Percentiles rank a stretch among this genome's conserved stretches.
phyloP scores from a whole-genome alignment of 164 flowering plant genomes.

The Vitis labrusca region DNA sequence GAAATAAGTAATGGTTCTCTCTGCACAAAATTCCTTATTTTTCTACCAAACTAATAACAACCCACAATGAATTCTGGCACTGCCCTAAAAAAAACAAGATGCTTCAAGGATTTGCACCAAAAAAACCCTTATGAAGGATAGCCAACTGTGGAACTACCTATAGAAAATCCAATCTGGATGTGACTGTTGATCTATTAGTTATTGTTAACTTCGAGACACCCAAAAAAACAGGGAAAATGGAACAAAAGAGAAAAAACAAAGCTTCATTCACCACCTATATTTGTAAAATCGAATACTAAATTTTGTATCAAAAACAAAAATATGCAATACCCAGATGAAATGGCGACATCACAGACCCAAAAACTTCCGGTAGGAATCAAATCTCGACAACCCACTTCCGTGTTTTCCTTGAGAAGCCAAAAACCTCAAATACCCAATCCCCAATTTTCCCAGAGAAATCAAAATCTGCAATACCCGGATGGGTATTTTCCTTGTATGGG shows the following conservation, averaged over 20 bases:
- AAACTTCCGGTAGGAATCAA: neutral
- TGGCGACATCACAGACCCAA: neutral
- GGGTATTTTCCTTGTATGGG: neutral
- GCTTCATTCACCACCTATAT: neutral
- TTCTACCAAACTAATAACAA: slow-evolving; percentile 14
- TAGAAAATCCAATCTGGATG: slow-evolving; percentile 6
- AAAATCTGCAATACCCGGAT: slow-evolving; percentile 17
- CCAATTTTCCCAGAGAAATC: neutral
- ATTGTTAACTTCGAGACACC: slow-evolving; percentile 20
- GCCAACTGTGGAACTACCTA: slow-evolving; percentile 16
- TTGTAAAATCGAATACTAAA: slow-evolving; percentile 2
- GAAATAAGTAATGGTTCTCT: neutral
- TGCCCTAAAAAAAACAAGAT: too few relatives aligned
- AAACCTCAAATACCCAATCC: neutral
- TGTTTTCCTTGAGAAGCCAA: neutral
- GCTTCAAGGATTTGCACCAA: neutral
- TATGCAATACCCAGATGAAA: slow-evolving; percentile 10
- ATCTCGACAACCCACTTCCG: slow-evolving; percentile 1
- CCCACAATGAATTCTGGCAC: slow-evolving; percentile 1
- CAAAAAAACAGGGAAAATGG: slow-evolving; percentile 9
- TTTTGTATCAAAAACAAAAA: slow-evolving; percentile 5
- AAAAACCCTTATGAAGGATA: slow-evolving; percentile 14
- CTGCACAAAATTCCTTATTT: neutral
- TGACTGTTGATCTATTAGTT: slow-evolving; percentile 3
- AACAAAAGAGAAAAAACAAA: neutral